A percentile compares a stretch with the other conserved stretches of the same genome.
Evolutionary conservation across 768 basidiomycete genomes (phyloP).

Genomic region (Brasilioporus rufonigricans): DNA sequence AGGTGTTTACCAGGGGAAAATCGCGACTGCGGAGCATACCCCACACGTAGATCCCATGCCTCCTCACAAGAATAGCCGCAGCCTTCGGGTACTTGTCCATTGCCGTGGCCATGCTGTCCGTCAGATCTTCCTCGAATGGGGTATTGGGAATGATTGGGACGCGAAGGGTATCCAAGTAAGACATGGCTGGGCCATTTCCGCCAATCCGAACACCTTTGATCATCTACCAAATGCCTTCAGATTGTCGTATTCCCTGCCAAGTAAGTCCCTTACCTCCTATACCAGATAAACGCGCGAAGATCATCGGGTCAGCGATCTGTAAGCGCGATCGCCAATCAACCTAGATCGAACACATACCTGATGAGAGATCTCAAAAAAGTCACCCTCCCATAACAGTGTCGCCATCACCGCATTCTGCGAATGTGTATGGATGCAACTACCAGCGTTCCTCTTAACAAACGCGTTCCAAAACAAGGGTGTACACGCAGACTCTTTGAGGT

Average conservation of each 20-base stretch:
- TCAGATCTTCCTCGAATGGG: slow-evolving; percentile 85
- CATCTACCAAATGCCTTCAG: slow-evolving; percentile 53
- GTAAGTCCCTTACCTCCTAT: slow-evolving; percentile 39
- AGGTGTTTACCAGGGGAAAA: neutral
- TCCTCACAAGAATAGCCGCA: slow-evolving; percentile 69
- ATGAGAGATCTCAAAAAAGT: slow-evolving; percentile 77
- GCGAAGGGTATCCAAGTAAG: slow-evolving; percentile 82
- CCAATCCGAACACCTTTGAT: slow-evolving; percentile 84
- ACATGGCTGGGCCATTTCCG: slow-evolving; percentile 72
- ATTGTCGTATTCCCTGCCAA: neutral
- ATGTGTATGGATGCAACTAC: slow-evolving; percentile 89
- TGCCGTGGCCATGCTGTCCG: slow-evolving; percentile 83
- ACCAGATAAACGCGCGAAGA: neutral
- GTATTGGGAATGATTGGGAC: slow-evolving; percentile 92
- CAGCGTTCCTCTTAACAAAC: slow-evolving; percentile 73
- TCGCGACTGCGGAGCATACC: slow-evolving; percentile 41
- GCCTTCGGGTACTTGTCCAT: slow-evolving; percentile 81
- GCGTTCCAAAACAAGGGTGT: slow-evolving; percentile 94
- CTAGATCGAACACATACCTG: slow-evolving; percentile 44
- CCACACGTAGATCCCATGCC: slow-evolving; percentile 87
- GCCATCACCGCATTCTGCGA: slow-evolving; percentile 90
- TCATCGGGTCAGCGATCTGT: neutral
- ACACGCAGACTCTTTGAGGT: slow-evolving; percentile 83
- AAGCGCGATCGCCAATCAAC: neutral
- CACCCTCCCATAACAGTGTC: slow-evolving; percentile 71